These are phyloP conservation scores for Phytophthora syringae DNA, from an alignment of 352 stramenopile species.

Conservation along the genomic window DNA sequence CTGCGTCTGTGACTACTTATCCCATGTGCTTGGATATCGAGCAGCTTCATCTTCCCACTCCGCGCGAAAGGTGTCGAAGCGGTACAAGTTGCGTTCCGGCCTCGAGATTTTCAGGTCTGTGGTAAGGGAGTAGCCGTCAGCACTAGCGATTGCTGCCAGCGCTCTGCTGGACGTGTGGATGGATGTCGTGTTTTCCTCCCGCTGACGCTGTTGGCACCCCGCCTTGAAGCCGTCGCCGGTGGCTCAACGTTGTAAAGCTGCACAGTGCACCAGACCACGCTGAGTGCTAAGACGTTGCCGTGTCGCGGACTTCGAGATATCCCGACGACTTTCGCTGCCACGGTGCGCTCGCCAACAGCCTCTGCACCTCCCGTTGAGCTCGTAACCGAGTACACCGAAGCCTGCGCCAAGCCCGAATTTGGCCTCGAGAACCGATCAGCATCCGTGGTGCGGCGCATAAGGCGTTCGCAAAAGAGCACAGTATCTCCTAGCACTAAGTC, in stretches of 20 bases:
- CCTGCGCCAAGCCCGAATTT: constrained; percentile 11
- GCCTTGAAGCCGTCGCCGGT: constrained; percentile 26
- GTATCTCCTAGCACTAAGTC: constrained; percentile 90
- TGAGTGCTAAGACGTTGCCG: constrained; percentile 62
- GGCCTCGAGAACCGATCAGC: constrained; percentile 35
- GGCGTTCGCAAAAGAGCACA: constrained; percentile 92
- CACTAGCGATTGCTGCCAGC: constrained; percentile 36
- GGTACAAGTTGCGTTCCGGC: constrained; percentile 67
- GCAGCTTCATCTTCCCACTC: constrained; percentile 78
- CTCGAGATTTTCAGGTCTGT: constrained; percentile 74
- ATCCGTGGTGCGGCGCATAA: constrained; percentile 59
- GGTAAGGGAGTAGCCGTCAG: constrained; percentile 38
- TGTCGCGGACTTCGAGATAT: constrained; percentile 55
- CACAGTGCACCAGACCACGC: constrained; percentile 80
- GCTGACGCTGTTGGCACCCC: constrained; percentile 25
- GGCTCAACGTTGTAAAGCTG: constrained; percentile 70
- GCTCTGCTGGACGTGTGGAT: constrained; percentile 32
- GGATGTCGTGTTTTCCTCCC: constrained; percentile 31
- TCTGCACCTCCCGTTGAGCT: constrained; percentile 46
- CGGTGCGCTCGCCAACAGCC: constrained; percentile 68
- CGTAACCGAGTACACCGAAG: constrained; percentile 59
- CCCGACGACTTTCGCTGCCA: constrained; percentile 72
- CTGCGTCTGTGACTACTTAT: constrained; percentile 32
- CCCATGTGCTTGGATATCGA: constrained; percentile 61
- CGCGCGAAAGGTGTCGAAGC: constrained; percentile 79